phyloP scores from a whole-genome alignment of 352 stramenopile species.

The Phytopythium helicoides region DNA sequence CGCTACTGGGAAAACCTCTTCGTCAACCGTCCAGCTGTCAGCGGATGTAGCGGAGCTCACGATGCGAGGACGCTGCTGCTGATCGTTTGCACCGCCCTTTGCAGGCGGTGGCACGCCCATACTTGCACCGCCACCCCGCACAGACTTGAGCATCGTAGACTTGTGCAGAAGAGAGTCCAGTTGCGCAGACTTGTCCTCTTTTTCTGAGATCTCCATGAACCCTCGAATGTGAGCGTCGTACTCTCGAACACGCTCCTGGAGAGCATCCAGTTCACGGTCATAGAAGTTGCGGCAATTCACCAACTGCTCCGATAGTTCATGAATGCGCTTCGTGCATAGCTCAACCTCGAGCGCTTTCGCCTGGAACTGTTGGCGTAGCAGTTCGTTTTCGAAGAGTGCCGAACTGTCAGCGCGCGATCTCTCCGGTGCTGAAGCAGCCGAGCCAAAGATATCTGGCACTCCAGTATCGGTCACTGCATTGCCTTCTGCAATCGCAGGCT shows the following conservation, averaged over 20 bases:
- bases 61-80: slow-evolving; percentile 13
- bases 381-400: slow-evolving; percentile 37
- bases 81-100: slow-evolving; percentile 9
- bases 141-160: slow-evolving; percentile 54
- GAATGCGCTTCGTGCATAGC: slow-evolving; percentile 38
- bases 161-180: slow-evolving; percentile 51
- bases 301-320: slow-evolving; percentile 44
- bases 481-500: slow-evolving; percentile 13
- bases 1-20: slow-evolving; percentile 60
- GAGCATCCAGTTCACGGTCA: slow-evolving; percentile 36
- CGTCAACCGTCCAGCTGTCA: slow-evolving; percentile 55
- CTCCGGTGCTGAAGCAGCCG: slow-evolving; percentile 1
- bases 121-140: slow-evolving; percentile 40
- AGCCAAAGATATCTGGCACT: background rate
- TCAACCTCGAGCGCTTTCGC: slow-evolving; percentile 47
- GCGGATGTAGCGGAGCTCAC: slow-evolving; percentile 25
- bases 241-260: slow-evolving; percentile 49
- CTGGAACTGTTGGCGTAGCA: slow-evolving; percentile 51
- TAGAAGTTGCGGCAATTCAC: slow-evolving; percentile 53
- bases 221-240: slow-evolving; percentile 45
- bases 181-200: slow-evolving; percentile 35
- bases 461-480: slow-evolving; percentile 8
- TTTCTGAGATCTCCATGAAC: slow-evolving; percentile 44
- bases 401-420: slow-evolving; percentile 17
- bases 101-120: background rate